Conservation (phyloP, 148 eudicot species). For the Polygonum aviculare region DNA sequence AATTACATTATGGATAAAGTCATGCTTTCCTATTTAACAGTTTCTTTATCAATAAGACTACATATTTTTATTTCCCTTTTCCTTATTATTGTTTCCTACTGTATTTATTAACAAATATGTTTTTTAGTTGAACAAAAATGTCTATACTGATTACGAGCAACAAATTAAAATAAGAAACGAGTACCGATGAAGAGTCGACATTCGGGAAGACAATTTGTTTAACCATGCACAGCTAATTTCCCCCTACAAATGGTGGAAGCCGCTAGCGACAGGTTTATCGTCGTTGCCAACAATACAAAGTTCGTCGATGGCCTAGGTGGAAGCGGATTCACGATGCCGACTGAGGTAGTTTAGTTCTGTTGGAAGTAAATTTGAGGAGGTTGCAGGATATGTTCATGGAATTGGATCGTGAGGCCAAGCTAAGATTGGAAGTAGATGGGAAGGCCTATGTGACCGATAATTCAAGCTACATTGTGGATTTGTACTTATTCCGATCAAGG, state of each 20-base stretch:
- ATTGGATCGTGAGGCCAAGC: conserved; percentile 63
- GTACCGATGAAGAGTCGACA: too few species aligned
- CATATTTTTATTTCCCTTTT: too few species aligned
- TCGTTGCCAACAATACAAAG: conserved; percentile 77
- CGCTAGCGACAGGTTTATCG: conserved; percentile 71
- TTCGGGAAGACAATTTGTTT: too few species aligned
- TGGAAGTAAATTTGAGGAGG: conserved; percentile 84
- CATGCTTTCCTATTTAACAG: too few species aligned
- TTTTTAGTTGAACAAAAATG: too few species aligned
- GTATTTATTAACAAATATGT: too few species aligned
- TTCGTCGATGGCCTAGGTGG: conserved; percentile 76
- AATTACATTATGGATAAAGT: too few species aligned
- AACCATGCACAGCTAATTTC: too few species aligned
- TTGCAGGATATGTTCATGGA: conserved; percentile 57
- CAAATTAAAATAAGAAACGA: too few species aligned
- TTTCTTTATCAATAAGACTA: too few species aligned
- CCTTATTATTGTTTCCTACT: too few species aligned
- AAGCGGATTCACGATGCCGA: conserved; percentile 90
- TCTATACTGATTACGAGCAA: too few species aligned
- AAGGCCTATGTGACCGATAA: conserved; percentile 94
- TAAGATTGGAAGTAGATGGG: conserved; percentile 66
- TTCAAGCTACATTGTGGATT: conserved; percentile 76
- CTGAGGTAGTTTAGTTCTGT: conserved; percentile 86
- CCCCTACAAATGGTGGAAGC: conserved; percentile 62
- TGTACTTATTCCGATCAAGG: conserved; percentile 61